Evolutionary conservation across 2,329 filamentous ascomycete species (phyloP).

Genomic region (Colletotrichum musicola): DNA sequence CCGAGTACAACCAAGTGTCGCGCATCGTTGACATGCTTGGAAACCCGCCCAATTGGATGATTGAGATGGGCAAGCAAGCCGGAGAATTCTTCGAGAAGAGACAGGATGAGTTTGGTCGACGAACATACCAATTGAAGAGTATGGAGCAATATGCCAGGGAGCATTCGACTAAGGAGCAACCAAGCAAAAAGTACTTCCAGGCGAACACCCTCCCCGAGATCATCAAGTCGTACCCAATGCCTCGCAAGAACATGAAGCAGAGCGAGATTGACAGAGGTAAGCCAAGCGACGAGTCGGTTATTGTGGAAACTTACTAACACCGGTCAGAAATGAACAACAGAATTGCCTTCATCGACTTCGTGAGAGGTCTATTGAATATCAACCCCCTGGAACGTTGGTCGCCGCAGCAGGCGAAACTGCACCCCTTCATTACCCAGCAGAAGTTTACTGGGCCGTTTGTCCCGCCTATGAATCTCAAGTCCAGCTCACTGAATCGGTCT

Average conservation of each 20-base stretch:
- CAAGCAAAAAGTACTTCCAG: conserved; percentile 99
- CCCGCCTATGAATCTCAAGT: conserved; percentile 95
- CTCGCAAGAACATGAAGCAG: conserved; percentile 99
- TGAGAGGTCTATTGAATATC: conserved; percentile 90
- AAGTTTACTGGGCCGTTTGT: conserved; percentile 98
- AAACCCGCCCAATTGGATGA: conserved; percentile 97
- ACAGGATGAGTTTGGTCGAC: conserved; percentile 90
- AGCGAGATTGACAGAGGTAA: conserved; percentile 94
- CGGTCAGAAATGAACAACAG: conserved; percentile 95
- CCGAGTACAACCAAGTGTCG: conserved; percentile 98
- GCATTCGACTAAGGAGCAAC: conserved; percentile 96
- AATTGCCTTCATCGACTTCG: conserved; percentile 97
- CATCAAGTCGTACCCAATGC: conserved; percentile 98
- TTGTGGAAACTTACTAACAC: conserved; percentile 40
- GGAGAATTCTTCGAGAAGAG: conserved; percentile 97
- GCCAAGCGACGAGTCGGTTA: not conserved
- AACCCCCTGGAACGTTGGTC: conserved; percentile 98
- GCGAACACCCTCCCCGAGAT: conserved; percentile 95
- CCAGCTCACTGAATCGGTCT: conserved; percentile 85
- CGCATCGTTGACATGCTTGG: conserved; percentile 98
- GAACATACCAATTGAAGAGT: conserved; percentile 91
- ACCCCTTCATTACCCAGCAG: conserved; percentile 98
- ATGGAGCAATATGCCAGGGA: conserved; percentile 99
- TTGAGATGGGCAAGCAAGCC: conserved; percentile 98
- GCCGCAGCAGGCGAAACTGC: conserved; percentile 94